Base-by-base conservation (phyloP, 306 rosid species). In the Trifolium pratense region DNA sequence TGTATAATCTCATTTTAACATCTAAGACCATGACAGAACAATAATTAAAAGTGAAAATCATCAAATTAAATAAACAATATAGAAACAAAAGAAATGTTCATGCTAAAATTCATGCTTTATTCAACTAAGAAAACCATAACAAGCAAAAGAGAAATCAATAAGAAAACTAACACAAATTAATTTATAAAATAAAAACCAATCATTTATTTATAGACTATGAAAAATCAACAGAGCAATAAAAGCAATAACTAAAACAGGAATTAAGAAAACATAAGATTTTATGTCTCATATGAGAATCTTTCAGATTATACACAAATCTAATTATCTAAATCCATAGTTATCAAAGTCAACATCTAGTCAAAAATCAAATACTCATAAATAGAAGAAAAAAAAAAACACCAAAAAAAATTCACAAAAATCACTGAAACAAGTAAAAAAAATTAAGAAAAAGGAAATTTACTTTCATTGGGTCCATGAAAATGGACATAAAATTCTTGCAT, bases 401-500 rank as follows among this genome's bases (percentile, higher is more conserved):
- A 64, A 59, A 53, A 11, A 45, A 1, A 5, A 18, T 46, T 65
- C 36, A 72, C 5, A 21, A 40, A 52, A 26, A 79, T 60, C 57
- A 63, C 39, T 36, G 52, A 17, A 66, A 29, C 32, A 4, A 29
- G 32, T 29, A 66, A 45, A 49, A 56, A 2, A 18, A n/a, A 16
- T 2, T 3, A 1, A 25, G 11, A 18, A 31, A 48, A 64, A 20
- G 63, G 17, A 59, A 75, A 72, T 42, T 74, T 83, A 86, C 90
- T 78, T 12, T 86, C 86, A 23, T 57, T 71, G 71, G 90, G 90
- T 75, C 87, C 87, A 78, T 81, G 78, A 72, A 86, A 86, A 81
- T 80, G 84, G 32, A 83, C 90, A 81, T 83, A 83, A 78, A 86
- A 83, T 58, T 86, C 87, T 78, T 86, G 90, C 87, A 86, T 83